Evolutionary conservation across 2,329 filamentous ascomycete genomes (phyloP).

Genomic region (Paraphaeosphaeria minitans): DNA sequence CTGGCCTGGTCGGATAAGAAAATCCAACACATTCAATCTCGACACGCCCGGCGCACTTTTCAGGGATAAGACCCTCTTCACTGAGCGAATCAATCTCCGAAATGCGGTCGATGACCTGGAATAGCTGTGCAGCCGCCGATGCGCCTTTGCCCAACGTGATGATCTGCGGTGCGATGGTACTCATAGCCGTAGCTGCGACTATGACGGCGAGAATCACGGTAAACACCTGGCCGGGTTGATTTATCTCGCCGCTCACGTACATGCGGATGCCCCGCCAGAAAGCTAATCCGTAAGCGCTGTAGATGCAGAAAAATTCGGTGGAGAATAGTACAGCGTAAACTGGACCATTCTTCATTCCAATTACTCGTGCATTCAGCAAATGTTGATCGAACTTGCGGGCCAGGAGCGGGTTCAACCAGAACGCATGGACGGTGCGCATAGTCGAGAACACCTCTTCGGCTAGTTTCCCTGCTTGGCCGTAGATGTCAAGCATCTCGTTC

Average conservation of each 20-base stretch:
- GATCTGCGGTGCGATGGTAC: constrained; percentile 85
- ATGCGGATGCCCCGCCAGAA: constrained; percentile 61
- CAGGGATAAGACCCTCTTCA: constrained; percentile 28
- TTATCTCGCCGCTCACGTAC: constrained; percentile 60
- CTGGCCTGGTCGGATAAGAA: constrained; percentile 90
- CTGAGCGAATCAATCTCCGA: constrained; percentile 72
- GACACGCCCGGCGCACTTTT: constrained; percentile 57
- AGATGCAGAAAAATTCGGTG: constrained; percentile 50
- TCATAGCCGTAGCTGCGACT: constrained; percentile 68
- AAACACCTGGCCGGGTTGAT: constrained; percentile 43
- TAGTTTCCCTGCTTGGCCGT: constrained; percentile 52
- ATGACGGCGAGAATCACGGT: constrained; percentile 44
- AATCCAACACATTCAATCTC: constrained; percentile 82
- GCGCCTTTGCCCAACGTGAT: constrained; percentile 63
- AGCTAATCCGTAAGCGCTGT: constrained; percentile 53
- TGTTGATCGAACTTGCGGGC: constrained; percentile 51
- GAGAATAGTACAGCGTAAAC: constrained; percentile 52
- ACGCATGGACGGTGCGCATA: constrained; percentile 55
- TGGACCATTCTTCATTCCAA: constrained; percentile 53
- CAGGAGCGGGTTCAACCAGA: constrained; percentile 54
- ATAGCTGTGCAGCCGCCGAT: constrained; percentile 41
- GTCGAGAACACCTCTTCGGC: constrained; percentile 59
- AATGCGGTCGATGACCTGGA: constrained; percentile 71
- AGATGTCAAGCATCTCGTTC: constrained; percentile 46
- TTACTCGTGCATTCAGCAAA: constrained; percentile 50